phyloP scores from a whole-genome alignment of 2,329 filamentous ascomycete genomes.

The Xylaria sp. region DNA sequence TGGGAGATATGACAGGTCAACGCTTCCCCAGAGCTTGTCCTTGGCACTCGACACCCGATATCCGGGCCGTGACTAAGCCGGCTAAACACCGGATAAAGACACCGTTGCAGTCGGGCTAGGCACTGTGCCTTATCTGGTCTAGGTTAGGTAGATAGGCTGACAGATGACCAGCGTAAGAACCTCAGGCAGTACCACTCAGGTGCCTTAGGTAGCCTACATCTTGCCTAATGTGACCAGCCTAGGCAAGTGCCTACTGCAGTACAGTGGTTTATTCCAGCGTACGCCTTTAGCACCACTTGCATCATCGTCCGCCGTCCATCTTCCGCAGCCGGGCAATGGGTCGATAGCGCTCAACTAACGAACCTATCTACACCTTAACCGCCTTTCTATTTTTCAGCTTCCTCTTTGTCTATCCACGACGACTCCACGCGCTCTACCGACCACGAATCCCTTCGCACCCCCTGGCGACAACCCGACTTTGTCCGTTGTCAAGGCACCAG shows the following conservation, averaged over 20 bases:
- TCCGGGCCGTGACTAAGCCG: conserved; percentile 9
- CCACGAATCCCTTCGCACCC: neutral
- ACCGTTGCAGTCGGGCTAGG: neutral
- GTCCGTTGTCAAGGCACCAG: conserved; percentile 1
- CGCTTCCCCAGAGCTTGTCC: neutral
- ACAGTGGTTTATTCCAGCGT: too few species aligned
- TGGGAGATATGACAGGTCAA: conserved; percentile 5
- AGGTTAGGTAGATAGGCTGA: too few species aligned
- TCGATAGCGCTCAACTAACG: conserved; percentile 7
- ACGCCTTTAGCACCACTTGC: conserved; percentile 31
- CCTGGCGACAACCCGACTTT: neutral
- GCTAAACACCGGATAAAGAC: conserved; percentile 15
- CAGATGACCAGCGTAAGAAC: too few species aligned
- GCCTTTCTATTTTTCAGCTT: neutral
- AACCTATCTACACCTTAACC: conserved; percentile 1
- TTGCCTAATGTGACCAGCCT: too few species aligned
- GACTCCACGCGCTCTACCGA: neutral
- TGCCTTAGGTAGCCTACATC: too few species aligned
- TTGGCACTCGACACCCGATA: neutral
- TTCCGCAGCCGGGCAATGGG: neutral
- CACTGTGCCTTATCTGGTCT: too few species aligned
- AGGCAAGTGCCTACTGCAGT: neutral
- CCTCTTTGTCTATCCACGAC: conserved; percentile 7
- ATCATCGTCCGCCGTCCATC: conserved; percentile 28
- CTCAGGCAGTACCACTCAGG: too few species aligned